Percentiles rank a stretch among this genome's conserved stretches.
phyloP scores from a whole-genome alignment of 257 asterid species.

The Thymus mandschuricus region DNA sequence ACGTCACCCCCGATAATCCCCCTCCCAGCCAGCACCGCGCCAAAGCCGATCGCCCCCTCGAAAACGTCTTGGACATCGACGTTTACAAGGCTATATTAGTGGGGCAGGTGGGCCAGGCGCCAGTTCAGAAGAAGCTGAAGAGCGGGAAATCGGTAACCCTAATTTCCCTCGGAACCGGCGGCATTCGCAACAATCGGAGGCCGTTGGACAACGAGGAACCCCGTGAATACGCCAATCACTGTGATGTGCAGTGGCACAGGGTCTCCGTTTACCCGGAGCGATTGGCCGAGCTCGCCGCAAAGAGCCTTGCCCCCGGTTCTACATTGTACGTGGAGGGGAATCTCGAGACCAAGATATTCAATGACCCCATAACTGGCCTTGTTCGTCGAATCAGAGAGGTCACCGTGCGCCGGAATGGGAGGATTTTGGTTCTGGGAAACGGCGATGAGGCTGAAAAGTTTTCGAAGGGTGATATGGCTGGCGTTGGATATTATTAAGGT shows the following conservation, averaged over 20 bases:
- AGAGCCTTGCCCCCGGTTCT: conserved; percentile 72
- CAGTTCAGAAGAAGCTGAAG: conserved; percentile 69
- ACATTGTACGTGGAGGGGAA: conserved; percentile 84
- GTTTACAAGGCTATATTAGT: conserved; percentile 88
- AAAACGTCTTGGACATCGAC: conserved; percentile 76
- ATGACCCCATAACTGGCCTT: conserved; percentile 81
- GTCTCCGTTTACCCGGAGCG: conserved; percentile 80
- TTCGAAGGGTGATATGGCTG: conserved; percentile 39
- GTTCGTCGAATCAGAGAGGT: conserved; percentile 81
- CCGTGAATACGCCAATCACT: conserved; percentile 79
- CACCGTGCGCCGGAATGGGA: conserved; percentile 73
- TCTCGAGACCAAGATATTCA: conserved; percentile 80
- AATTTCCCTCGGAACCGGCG: conserved; percentile 87
- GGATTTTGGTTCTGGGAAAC: conserved; percentile 60
- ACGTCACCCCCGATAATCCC: conserved; percentile 33
- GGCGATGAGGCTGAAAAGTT: conserved; percentile 45
- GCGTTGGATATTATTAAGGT: conserved; percentile 64
- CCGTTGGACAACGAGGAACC: conserved; percentile 85
- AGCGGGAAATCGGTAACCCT: conserved; percentile 70
- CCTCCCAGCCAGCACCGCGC: conserved; percentile 35
- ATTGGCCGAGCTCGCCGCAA: conserved; percentile 74
- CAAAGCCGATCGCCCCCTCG: conserved; percentile 55
- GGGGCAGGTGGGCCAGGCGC: conserved; percentile 82
- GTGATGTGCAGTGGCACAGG: conserved; percentile 94
- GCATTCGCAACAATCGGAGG: conserved; percentile 87